Percentiles rank a stretch among this genome's conserved stretches.
phyloP scores from a whole-genome alignment of 768 basidiomycete species.

The Brasilioporus rufonigricans region DNA sequence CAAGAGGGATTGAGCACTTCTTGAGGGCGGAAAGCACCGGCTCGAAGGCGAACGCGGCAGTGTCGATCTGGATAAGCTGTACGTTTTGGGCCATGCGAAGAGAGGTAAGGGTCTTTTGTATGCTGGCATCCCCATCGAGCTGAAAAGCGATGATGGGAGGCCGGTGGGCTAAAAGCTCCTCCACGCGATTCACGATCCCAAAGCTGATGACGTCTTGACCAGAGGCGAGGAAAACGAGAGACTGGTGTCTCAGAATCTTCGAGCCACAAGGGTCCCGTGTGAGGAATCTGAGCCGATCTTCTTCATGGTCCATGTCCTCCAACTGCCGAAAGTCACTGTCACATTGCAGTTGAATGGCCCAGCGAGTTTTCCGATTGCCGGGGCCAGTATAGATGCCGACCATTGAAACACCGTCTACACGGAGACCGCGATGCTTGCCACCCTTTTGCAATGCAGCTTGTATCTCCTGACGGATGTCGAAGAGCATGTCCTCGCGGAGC shows the following conservation, averaged over 20 bases:
- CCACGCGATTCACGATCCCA: conserved; percentile 53
- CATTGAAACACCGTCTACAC: conserved; percentile 32
- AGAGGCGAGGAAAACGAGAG: conserved; percentile 49
- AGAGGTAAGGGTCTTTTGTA: conserved; percentile 35
- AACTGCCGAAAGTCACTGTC: conserved; percentile 35
- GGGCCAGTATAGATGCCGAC: conserved; percentile 36
- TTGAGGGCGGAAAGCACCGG: conserved; percentile 55
- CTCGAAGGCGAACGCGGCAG: conserved; percentile 58
- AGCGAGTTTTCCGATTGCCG: conserved; percentile 27
- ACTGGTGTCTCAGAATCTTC: conserved; percentile 51
- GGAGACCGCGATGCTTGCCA: conserved; percentile 35
- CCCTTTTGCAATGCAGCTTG: conserved; percentile 38
- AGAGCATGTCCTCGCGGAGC: conserved; percentile 61
- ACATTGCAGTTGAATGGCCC: conserved; percentile 42
- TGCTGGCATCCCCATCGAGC: conserved; percentile 43
- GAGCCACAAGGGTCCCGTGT: conserved; percentile 29
- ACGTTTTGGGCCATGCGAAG: conserved; percentile 35
- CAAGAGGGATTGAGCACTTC: conserved; percentile 42
- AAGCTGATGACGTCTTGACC: conserved; percentile 51
- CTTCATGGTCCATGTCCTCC: conserved; percentile 18
- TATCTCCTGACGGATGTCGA: conserved; percentile 54
- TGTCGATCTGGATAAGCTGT: conserved; percentile 54
- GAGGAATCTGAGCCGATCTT: conserved; percentile 35
- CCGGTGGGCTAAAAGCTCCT: conserved; percentile 44
- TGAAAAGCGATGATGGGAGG: conserved; percentile 55